Percentiles rank a stretch among this genome's conserved stretches.
Evolutionary conservation across 2,329 filamentous ascomycete genomes (phyloP).

Genomic region (Phyllosticta paracitricarpa): DNA sequence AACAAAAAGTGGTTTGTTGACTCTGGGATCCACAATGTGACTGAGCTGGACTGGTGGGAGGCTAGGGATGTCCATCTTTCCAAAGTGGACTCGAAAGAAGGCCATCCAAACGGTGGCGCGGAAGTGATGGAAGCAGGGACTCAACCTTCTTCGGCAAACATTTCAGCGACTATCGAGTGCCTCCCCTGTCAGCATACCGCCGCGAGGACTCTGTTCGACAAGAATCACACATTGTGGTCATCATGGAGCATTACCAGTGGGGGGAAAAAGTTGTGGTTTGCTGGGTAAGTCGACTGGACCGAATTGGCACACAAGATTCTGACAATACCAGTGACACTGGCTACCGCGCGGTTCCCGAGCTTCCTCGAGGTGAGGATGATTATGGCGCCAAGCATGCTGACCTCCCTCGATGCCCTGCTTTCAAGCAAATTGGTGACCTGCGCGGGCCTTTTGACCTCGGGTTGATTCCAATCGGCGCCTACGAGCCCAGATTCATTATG

Average conservation of each 20-base stretch:
- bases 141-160: conserved; percentile 27
- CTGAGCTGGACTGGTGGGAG: conserved; percentile 94
- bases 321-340: conserved; percentile 64
- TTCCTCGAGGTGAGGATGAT: conserved; percentile 57
- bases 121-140: conserved; percentile 10
- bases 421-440: conserved; percentile 68
- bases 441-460: conserved; percentile 85
- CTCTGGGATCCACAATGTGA: conserved; percentile 63
- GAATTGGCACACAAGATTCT: conserved; percentile 5
- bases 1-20: conserved; percentile 72
- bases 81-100: conserved; percentile 13
- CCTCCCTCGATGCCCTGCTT: conserved; percentile 69
- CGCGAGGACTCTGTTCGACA: conserved; percentile 58
- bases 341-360: conserved; percentile 65
- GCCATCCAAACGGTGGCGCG: background rate
- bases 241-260: conserved; percentile 73
- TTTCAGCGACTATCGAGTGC: conserved; percentile 64
- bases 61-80: conserved; percentile 41
- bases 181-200: conserved; percentile 79
- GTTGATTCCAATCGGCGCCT: conserved; percentile 87
- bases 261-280: conserved; percentile 76
- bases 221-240: conserved; percentile 70
- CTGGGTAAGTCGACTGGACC: conserved; percentile 36
- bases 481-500: conserved; percentile 64
- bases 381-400: conserved; percentile 54